phyloP scores from a whole-genome alignment of 2,329 filamentous ascomycete species.

The Gaeumannomyces sp. region DNA sequence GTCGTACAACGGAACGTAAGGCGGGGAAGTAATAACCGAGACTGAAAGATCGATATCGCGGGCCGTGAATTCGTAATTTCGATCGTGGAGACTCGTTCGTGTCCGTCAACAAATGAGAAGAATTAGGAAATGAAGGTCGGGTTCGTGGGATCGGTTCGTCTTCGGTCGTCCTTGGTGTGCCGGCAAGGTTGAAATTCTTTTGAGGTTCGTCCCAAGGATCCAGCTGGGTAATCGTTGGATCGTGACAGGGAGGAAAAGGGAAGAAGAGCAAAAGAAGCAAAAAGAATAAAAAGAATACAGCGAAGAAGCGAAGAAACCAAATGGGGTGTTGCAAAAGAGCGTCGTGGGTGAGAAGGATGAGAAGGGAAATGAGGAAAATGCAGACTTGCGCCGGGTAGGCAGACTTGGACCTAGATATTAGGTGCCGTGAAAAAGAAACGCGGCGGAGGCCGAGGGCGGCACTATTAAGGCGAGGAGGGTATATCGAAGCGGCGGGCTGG shows the following conservation, averaged over 20 bases:
- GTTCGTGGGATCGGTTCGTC: not conserved
- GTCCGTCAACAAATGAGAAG: slow-evolving; percentile 13
- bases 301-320: not conserved
- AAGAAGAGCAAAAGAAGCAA: slow-evolving; percentile 7
- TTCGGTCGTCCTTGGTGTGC: not conserved
- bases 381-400: not conserved
- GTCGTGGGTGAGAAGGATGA: not conserved
- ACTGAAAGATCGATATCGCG: slow-evolving; percentile 12
- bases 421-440: not conserved
- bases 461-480: slow-evolving; percentile 10
- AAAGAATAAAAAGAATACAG: slow-evolving; percentile 12
- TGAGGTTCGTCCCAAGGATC: not conserved
- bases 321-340: slow-evolving; percentile 7
- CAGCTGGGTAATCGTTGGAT: not conserved
- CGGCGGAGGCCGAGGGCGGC: not conserved
- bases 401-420: not conserved
- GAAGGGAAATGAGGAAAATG: not conserved
- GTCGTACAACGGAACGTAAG: not conserved
- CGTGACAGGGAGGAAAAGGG: not conserved
- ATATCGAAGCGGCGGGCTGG: slow-evolving; percentile 5
- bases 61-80: slow-evolving; percentile 8
- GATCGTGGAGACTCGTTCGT: slow-evolving; percentile 6
- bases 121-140: not conserved
- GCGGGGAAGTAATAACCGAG: not conserved
- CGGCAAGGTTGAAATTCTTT: not conserved